phyloP scores from a whole-genome alignment of 106 monocot genomes.

The Narthecium ossifragum region DNA sequence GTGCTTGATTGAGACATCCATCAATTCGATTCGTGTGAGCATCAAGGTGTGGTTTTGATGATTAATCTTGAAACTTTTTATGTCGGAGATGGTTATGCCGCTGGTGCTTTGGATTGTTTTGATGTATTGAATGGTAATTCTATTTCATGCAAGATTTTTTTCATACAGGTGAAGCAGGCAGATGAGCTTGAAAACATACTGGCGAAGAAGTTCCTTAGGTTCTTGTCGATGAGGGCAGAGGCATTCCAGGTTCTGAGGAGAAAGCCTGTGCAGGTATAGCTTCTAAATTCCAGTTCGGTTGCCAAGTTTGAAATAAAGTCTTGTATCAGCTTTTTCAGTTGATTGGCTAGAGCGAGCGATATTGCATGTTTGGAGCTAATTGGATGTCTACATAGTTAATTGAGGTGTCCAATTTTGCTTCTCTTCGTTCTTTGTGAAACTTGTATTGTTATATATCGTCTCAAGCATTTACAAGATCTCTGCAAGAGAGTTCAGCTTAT shows the following conservation, averaged over 20 bases:
- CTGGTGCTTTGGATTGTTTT: background rate
- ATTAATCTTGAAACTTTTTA: too few relatives aligned
- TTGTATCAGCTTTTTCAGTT: too few relatives aligned
- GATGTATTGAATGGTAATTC: background rate
- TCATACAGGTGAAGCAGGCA: conserved; percentile 77
- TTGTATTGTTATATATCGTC: too few relatives aligned
- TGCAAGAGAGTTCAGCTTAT: too few relatives aligned
- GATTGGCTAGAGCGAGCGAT: too few relatives aligned
- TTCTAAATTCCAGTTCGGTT: too few relatives aligned
- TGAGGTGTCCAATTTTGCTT: background rate
- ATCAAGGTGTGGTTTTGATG: conserved; percentile 81
- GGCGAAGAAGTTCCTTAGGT: conserved; percentile 92
- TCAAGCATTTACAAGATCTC: too few relatives aligned
- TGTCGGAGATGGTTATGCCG: too few relatives aligned
- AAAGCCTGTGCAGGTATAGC: conserved; percentile 96
- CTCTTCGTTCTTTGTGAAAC: too few relatives aligned
- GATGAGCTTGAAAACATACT: conserved; percentile 97
- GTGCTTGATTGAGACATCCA: conserved; percentile 94
- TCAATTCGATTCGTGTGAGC: conserved; percentile 95
- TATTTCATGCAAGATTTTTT: conserved; percentile 1
- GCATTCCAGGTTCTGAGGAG: conserved; percentile 97
- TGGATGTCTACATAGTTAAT: too few relatives aligned
- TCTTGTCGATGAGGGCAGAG: conserved; percentile 98
- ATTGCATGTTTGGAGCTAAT: too few relatives aligned
- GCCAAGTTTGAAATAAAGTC: too few relatives aligned